Evolutionary conservation across 208 protist genomes (phyloP).

Genomic region (Zelonia costaricensis): DNA sequence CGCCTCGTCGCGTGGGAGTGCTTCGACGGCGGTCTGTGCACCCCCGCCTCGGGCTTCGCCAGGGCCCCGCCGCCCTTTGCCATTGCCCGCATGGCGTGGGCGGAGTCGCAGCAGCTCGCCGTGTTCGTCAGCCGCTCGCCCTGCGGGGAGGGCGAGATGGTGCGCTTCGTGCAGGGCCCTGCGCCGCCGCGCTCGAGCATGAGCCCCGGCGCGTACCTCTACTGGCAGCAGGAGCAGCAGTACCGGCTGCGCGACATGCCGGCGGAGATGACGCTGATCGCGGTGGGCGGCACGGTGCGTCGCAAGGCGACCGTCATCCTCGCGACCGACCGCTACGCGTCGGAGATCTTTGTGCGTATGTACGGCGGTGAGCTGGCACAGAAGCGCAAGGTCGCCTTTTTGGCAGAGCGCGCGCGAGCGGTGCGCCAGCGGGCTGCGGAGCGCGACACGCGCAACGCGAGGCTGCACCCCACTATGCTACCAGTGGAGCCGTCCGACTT

Average conservation of each 20-base stretch:
- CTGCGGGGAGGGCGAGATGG: constrained; percentile 26
- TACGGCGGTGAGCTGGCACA: constrained; percentile 50
- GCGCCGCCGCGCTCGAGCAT: constrained; percentile 3
- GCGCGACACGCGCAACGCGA: constrained; percentile 18
- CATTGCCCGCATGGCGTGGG: constrained; percentile 57
- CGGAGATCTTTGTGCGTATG: constrained; percentile 44
- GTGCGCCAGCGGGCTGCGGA: constrained; percentile 21
- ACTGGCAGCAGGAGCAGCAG: constrained; percentile 16
- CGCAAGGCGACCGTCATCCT: constrained; percentile 35
- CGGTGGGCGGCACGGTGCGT: constrained; percentile 46
- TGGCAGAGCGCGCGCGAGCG: constrained; percentile 9
- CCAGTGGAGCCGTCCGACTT: background rate
- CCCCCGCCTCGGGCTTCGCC: constrained; percentile 39
- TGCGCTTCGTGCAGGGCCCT: constrained; percentile 13
- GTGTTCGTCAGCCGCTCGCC: constrained; percentile 48
- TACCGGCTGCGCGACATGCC: constrained; percentile 24
- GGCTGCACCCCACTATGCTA: constrained; percentile 24
- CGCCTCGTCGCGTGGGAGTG: constrained; percentile 62
- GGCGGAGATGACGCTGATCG: constrained; percentile 47
- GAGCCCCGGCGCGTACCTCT: constrained; percentile 12
- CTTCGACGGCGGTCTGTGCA: constrained; percentile 59
- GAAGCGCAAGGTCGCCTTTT: constrained; percentile 27
- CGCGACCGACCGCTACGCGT: constrained; percentile 25
- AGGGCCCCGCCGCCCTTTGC: constrained; percentile 35
- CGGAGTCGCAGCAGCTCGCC: constrained; percentile 50